Percentiles rank a stretch among this genome's conserved stretches.
Evolutionary conservation across 768 basidiomycete genomes (phyloP).

Genomic region (Leccinum variicolor): DNA sequence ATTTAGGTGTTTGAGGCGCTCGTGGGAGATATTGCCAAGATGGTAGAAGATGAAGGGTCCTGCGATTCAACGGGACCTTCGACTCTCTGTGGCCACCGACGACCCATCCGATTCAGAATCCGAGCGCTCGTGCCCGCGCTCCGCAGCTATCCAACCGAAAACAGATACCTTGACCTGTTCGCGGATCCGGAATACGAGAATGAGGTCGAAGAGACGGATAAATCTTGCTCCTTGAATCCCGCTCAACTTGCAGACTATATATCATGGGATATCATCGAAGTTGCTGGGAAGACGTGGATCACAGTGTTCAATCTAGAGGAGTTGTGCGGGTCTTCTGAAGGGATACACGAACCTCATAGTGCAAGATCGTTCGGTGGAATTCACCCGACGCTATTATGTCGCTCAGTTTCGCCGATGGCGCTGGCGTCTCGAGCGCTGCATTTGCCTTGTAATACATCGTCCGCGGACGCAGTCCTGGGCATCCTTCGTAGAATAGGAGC

Average conservation of each 20-base stretch:
- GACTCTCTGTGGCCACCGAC: too few species aligned
- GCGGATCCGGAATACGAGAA: too few species aligned
- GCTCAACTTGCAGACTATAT: slow-evolving; percentile 43
- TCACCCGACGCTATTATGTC: slow-evolving; percentile 66
- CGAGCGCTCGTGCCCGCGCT: too few species aligned
- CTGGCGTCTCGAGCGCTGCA: too few species aligned
- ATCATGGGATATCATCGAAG: slow-evolving; percentile 59
- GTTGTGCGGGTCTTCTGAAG: slow-evolving; percentile 24
- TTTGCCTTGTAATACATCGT: too few species aligned
- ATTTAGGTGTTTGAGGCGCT: slow-evolving; percentile 82
- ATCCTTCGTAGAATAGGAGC: too few species aligned
- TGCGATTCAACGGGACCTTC: too few species aligned
- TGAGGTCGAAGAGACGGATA: too few species aligned
- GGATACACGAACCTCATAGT: slow-evolving; percentile 61
- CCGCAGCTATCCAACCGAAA: too few species aligned
- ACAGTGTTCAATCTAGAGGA: slow-evolving; percentile 43
- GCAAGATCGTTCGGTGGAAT: slow-evolving; percentile 75
- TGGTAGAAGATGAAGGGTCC: slow-evolving; percentile 61
- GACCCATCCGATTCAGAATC: too few species aligned
- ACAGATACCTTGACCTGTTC: too few species aligned
- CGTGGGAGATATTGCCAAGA: slow-evolving; percentile 66
- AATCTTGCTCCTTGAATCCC: slow-evolving; percentile 9
- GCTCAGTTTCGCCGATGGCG: slow-evolving; percentile 13
- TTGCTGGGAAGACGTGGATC: slow-evolving; percentile 52
- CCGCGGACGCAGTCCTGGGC: too few species aligned